Evolutionary conservation across 2,329 filamentous ascomycete species (phyloP).

Genomic region (Cladosporium oxysporum): DNA sequence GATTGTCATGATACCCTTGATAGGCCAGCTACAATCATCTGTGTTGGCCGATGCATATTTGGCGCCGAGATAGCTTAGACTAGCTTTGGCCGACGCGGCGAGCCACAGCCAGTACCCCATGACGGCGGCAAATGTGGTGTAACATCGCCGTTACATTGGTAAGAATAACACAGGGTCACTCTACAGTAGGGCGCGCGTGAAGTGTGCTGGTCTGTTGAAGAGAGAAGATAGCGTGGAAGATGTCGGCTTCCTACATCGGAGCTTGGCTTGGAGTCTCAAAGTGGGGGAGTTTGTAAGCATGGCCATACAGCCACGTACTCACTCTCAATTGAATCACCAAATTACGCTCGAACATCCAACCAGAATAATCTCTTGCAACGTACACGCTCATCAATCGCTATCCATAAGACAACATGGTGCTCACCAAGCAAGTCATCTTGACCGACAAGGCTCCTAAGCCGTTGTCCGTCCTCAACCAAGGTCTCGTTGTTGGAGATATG

Average conservation of each 20-base stretch:
- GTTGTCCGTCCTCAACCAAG: conserved; percentile 30
- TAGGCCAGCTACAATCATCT: background rate
- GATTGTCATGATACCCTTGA: background rate
- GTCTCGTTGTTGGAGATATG: conserved; percentile 56
- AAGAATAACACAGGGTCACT: background rate
- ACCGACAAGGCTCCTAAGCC: conserved; percentile 33
- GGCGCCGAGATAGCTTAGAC: background rate
- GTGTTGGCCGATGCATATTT: background rate
- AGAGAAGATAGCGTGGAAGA: background rate
- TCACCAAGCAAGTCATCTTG: conserved; percentile 30
- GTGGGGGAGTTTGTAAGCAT: background rate
- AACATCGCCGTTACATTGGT: background rate
- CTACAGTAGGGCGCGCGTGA: background rate
- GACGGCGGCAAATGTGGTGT: background rate
- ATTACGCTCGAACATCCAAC: background rate
- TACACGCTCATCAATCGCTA: background rate
- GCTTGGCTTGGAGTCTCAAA: conserved; percentile 1
- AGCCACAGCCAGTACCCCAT: background rate
- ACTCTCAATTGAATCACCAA: background rate
- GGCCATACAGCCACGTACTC: conserved; percentile 2
- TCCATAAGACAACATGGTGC: conserved; percentile 21
- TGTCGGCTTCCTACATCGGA: background rate
- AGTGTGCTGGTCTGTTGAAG: too few species aligned
- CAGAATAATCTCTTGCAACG: background rate
- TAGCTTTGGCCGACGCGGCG: conserved; percentile 5